Evolutionary conservation across 495 filamentous ascomycete genomes (phyloP).

Genomic region (Aspergillus bertholletiae): DNA sequence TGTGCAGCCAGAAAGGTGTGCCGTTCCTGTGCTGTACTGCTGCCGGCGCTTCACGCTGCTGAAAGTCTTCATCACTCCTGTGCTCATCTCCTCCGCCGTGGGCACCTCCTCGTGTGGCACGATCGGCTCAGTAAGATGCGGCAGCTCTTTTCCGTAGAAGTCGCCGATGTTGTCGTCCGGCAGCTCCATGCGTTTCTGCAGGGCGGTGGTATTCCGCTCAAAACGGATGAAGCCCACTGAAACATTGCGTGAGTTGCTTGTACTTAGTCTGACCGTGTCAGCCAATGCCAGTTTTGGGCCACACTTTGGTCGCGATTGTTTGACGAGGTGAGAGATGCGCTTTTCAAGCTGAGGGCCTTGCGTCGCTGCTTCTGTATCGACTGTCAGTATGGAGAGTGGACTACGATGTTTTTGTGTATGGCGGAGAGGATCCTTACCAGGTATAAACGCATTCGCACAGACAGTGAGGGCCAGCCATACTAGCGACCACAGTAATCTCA

Average conservation of each 20-base stretch:
- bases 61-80: neutral
- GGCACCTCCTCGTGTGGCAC: neutral
- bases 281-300: neutral
- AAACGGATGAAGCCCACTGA: neutral
- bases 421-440: neutral
- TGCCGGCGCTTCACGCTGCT: neutral
- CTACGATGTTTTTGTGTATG: neutral
- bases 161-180: neutral
- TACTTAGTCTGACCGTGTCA: neutral
- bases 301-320: neutral
- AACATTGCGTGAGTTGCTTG: neutral
- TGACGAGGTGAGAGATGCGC: neutral
- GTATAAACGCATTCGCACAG: neutral
- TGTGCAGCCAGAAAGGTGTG: slow-evolving; percentile 2
- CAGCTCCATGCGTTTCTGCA: slow-evolving; percentile 7
- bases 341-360: neutral
- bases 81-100: neutral
- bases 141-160: neutral
- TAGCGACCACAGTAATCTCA: slow-evolving; percentile 2
- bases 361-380: neutral
- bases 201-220: slow-evolving; percentile 3
- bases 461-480: slow-evolving; percentile 1
- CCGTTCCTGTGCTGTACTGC: neutral
- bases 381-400: neutral
- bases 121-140: neutral